phyloP scores from a whole-genome alignment of 345 rosid species.

The Psidium guajava region DNA sequence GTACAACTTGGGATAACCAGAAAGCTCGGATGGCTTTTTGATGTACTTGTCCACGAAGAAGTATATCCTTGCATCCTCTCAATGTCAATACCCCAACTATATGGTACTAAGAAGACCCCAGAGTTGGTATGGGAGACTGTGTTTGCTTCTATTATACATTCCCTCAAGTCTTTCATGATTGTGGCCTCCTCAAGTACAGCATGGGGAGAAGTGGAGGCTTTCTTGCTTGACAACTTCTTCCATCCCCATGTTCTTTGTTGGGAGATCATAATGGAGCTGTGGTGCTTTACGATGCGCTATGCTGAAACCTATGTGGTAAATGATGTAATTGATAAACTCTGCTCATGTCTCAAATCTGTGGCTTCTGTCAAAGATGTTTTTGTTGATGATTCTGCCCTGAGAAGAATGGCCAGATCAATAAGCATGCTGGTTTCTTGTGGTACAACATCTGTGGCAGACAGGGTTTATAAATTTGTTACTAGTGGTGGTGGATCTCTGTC shows the following conservation, averaged over 20 bases:
- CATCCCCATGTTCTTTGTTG: conserved; percentile 82
- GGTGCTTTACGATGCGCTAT: conserved; percentile 68
- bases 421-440: conserved; percentile 49
- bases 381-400: conserved; percentile 47
- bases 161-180: conserved; percentile 64
- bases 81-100: conserved; percentile 45
- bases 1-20: conserved; percentile 28
- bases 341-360: conserved; percentile 33
- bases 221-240: conserved; percentile 65
- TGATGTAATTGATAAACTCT: conserved; percentile 36
- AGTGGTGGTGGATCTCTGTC: conserved; percentile 27
- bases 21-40: conserved; percentile 67
- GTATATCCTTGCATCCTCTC: conserved; percentile 56
- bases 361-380: conserved; percentile 44
- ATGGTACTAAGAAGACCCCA: conserved; percentile 36
- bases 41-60: conserved; percentile 40
- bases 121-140: conserved; percentile 60
- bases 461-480: conserved; percentile 29
- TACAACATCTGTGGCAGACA: conserved; percentile 39
- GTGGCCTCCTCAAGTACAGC: conserved; percentile 45
- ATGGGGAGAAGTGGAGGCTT: conserved; percentile 54
- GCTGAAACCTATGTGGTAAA: conserved; percentile 40
- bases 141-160: conserved; percentile 46
- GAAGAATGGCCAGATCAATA: conserved; percentile 57
- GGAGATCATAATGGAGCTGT: conserved; percentile 72